A percentile compares a stretch with the other conserved stretches of the same genome.
phyloP scores from a whole-genome alignment of 2,329 filamentous ascomycete species.

The Aspergillus sp. region DNA sequence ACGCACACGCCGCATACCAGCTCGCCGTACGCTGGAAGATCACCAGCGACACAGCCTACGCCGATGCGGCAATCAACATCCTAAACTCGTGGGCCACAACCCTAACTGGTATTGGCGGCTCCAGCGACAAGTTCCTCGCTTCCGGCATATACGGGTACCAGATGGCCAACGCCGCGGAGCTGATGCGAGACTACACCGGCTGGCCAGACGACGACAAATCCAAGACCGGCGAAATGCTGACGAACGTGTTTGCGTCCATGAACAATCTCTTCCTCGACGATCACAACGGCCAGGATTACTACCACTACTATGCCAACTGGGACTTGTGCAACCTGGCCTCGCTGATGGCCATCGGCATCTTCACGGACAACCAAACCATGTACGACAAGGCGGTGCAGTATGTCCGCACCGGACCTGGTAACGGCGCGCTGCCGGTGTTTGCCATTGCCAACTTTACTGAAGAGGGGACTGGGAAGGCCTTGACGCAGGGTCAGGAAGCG shows the following conservation, averaged over 20 bases:
- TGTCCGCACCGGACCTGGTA: constrained; percentile 39
- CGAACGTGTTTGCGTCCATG: constrained; percentile 37
- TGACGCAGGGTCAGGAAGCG: constrained; percentile 43
- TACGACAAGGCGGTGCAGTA: constrained; percentile 40
- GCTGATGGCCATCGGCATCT: constrained; percentile 42
- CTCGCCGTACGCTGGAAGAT: constrained; percentile 43
- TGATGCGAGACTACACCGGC: constrained; percentile 36
- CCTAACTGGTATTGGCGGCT: constrained; percentile 32
- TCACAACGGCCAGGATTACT: constrained; percentile 33
- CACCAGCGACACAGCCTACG: constrained; percentile 35
- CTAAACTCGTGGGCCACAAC: constrained; percentile 40
- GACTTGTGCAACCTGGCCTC: constrained; percentile 45
- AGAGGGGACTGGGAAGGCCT: constrained; percentile 18
- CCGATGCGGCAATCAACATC: constrained; percentile 35
- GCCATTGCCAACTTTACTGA: constrained; percentile 5
- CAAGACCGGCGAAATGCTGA: constrained; percentile 30
- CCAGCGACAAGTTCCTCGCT: constrained; percentile 38
- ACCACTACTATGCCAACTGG: constrained; percentile 47
- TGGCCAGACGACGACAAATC: constrained; percentile 28
- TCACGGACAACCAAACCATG: constrained; percentile 43
- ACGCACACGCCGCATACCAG: constrained; percentile 38
- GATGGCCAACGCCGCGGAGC: constrained; percentile 47
- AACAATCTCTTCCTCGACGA: constrained; percentile 38
- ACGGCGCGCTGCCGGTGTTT: constrained; percentile 21
- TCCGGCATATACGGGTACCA: constrained; percentile 48